Conservation (phyloP, 208 protist species). For the Trypanosomatidae sp. region DNA sequence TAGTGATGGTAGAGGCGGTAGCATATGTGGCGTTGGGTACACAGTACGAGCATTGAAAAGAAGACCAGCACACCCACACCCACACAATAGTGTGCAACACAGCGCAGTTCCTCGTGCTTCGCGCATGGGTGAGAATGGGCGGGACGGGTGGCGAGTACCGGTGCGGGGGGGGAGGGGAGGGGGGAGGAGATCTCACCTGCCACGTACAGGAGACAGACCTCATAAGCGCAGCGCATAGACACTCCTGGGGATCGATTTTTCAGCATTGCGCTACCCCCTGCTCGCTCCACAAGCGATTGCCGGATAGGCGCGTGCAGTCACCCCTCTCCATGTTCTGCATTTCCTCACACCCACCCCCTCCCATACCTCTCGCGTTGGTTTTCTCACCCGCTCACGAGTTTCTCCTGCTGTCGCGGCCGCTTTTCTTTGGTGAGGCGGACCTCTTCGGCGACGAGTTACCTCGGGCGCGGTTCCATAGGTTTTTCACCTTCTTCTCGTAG, state of each 20-base stretch:
- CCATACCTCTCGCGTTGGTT: conserved; percentile 9
- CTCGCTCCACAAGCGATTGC: neutral
- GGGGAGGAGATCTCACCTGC: neutral
- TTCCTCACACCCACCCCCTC: neutral
- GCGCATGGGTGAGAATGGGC: neutral
- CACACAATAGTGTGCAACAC: neutral
- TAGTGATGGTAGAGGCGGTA: neutral
- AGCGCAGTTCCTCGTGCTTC: neutral
- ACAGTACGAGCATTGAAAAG: neutral
- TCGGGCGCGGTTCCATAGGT: conserved; percentile 26
- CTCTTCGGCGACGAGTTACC: conserved; percentile 12
- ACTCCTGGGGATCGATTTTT: neutral
- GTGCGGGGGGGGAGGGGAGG: neutral
- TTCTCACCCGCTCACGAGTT: conserved; percentile 13
- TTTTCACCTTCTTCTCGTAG: conserved; percentile 29
- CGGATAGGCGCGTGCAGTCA: neutral
- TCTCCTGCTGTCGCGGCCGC: conserved; percentile 1
- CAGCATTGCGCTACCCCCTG: neutral
- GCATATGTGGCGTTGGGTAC: neutral
- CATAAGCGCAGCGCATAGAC: neutral
- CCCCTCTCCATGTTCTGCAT: neutral
- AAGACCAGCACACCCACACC: neutral
- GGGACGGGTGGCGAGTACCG: neutral
- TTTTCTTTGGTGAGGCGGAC: conserved; percentile 8
- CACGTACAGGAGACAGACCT: neutral